These are phyloP conservation scores for Mariannaea sp. DNA, from an alignment of 2,329 filamentous ascomycete species.

Conservation along the genomic window DNA sequence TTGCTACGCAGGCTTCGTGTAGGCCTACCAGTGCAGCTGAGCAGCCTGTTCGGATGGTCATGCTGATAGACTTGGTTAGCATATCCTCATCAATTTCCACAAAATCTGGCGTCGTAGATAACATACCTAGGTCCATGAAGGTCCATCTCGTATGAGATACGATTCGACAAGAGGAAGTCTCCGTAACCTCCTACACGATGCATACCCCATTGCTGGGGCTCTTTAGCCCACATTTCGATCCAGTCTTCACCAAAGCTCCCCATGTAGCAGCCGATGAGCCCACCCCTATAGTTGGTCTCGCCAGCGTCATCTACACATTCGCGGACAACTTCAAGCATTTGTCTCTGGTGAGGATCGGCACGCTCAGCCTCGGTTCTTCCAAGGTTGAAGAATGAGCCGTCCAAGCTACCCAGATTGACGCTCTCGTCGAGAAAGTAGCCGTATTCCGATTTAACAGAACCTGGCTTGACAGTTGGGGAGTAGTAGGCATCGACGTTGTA, in stretches of 20 bases:
- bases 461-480: slow-evolving; percentile 22
- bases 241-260: slow-evolving; percentile 44
- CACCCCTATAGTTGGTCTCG: slow-evolving; percentile 37
- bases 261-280: slow-evolving; percentile 41
- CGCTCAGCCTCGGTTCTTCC: slow-evolving; percentile 37
- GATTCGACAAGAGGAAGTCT: slow-evolving; percentile 39
- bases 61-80: slow-evolving; percentile 21
- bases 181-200: slow-evolving; percentile 32
- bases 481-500: slow-evolving; percentile 31
- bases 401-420: slow-evolving; percentile 35
- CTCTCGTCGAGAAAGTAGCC: slow-evolving; percentile 41
- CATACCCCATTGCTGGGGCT: slow-evolving; percentile 24
- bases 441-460: slow-evolving; percentile 27
- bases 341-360: slow-evolving; percentile 45
- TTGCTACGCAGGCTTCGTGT: slow-evolving; percentile 40
- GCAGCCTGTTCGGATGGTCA: slow-evolving; percentile 45
- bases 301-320: slow-evolving; percentile 46
- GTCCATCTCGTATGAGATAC: slow-evolving; percentile 45
- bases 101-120: no score
- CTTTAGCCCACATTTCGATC: slow-evolving; percentile 33
- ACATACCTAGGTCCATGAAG: slow-evolving; percentile 53
- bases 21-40: slow-evolving; percentile 40
- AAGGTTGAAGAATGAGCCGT: slow-evolving; percentile 38
- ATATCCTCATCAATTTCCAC: slow-evolving; percentile 46
- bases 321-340: slow-evolving; percentile 43